Evolutionary conservation across 179 eudicot species (phyloP), one percentile per base, ranked within the genome.

Genomic region (Spergularia azorica): DNA sequence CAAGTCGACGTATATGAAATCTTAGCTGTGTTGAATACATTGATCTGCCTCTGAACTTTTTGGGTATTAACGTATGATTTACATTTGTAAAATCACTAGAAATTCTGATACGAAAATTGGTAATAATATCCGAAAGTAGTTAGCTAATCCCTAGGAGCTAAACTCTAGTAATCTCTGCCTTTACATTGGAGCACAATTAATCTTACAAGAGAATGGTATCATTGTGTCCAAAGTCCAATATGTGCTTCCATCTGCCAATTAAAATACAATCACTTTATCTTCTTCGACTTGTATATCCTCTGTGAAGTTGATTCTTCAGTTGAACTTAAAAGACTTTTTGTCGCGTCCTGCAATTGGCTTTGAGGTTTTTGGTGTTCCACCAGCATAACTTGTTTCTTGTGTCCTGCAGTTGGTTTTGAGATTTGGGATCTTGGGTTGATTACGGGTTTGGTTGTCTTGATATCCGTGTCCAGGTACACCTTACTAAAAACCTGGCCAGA

Each of bases 361-460:
- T 56, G 16, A 56, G 15, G 5, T 56, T n/a, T 21, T 0, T 26
- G 67, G 32, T 63, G 46, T 63, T 46, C 21, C 66, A 52, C 14
- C 41, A 69, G 68, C 41, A 38, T 71, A 39, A 62, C 32, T 2
- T 63, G 56, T 58, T 65, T 74, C 66, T 52, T 20, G 43, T 77
- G 63, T 73, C 55, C 3, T 76, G 86, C 80, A 93, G 98, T 93
- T 87, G 78, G 77, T 77, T 89, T 89, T 67, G 90, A 91, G 79
- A 73, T 73, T n/a, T 93, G 95, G 97, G 95, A 95, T 83, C 87
- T 91, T 68, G 91, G 79, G 87, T 79, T 95, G 85, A 82, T 95
- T 75, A 62, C 78, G 43, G 97, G 89, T 79, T 65, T 89, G 77
- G 92, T 91, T 62, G 52, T 89, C 63, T 80, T 86, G 68, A 84